Percentiles rank a stretch among this genome's conserved stretches.
These are phyloP conservation scores for Cordyceps fumosorosea DNA, from an alignment of 2,329 filamentous ascomycete genomes.

Conservation along the genomic window DNA sequence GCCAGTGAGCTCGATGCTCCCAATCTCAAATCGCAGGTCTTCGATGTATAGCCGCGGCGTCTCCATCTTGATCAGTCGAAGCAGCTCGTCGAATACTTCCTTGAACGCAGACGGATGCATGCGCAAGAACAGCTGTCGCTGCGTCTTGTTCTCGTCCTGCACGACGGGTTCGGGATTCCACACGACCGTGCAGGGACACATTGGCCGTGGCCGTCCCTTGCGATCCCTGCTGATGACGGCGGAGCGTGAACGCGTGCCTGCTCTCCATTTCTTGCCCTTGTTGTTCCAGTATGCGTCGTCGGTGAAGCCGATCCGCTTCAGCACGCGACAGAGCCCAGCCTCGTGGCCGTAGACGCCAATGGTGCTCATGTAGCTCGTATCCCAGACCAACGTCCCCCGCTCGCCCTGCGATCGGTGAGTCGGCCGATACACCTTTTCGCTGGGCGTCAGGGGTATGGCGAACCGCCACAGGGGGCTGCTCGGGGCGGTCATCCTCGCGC, in stretches of 20 bases:
- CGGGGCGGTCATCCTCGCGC: constrained; percentile 79
- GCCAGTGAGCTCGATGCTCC: constrained; percentile 50
- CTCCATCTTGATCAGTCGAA: constrained; percentile 50
- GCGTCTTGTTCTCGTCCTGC: constrained; percentile 19
- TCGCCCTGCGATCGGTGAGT: constrained; percentile 74
- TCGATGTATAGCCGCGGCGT: constrained; percentile 58
- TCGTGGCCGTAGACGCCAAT: constrained; percentile 67
- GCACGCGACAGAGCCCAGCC: constrained; percentile 55
- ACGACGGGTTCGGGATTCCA: constrained; percentile 53
- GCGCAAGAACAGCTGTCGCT: constrained; percentile 57
- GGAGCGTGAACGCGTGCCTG: constrained; percentile 42
- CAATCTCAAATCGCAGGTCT: constrained; percentile 62
- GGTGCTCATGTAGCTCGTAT: constrained; percentile 89
- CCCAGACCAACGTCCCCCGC: constrained; percentile 79
- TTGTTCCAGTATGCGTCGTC: constrained; percentile 55
- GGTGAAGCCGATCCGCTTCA: constrained; percentile 59
- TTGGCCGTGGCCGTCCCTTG: constrained; percentile 45
- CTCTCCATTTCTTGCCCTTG: constrained; percentile 65
- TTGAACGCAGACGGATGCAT: constrained; percentile 77
- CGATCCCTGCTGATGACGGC: constrained; percentile 47
- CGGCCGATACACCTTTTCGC: constrained; percentile 81
- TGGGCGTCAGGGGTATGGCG: constrained; percentile 75
- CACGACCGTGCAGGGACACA: constrained; percentile 67
- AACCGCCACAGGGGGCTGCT: constrained; percentile 84
- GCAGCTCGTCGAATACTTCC: constrained; percentile 58